phyloP scores from a whole-genome alignment of 306 rosid genomes.

The Trifolium subterraneum region DNA sequence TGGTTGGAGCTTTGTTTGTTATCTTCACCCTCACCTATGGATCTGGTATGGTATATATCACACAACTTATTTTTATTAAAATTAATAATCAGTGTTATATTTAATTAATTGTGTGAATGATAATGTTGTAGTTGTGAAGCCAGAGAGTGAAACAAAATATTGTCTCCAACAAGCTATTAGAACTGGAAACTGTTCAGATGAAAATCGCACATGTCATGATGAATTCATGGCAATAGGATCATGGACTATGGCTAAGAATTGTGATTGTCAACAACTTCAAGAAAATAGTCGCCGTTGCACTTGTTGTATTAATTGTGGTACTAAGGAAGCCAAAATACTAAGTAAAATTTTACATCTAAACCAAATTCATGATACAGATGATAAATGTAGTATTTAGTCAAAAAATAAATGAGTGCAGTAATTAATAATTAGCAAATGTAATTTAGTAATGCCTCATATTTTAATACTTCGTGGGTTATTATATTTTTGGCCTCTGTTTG shows the following conservation, averaged over 20 bases:
- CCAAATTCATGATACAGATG: neutral
- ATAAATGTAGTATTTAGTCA: too few relatives aligned
- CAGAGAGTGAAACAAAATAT: too few relatives aligned
- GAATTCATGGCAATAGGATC: neutral
- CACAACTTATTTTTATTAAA: too few relatives aligned
- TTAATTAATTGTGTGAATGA: too few relatives aligned
- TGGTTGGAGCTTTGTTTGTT: neutral
- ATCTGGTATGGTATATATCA: neutral
- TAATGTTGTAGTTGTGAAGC: neutral
- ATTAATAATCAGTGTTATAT: too few relatives aligned
- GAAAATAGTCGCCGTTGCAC: too few relatives aligned
- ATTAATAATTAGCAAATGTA: too few relatives aligned
- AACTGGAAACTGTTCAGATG: neutral
- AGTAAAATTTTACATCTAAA: neutral
- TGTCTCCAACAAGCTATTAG: neutral
- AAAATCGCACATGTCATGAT: accelerated
- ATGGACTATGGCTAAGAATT: neutral
- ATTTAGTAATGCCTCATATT: too few relatives aligned
- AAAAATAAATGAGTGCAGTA: too few relatives aligned
- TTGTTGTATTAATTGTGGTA: neutral
- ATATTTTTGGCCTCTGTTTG: too few relatives aligned
- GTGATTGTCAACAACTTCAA: neutral
- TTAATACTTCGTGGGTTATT: too few relatives aligned
- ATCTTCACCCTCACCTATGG: neutral
- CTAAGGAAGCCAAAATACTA: too few relatives aligned